Evolutionary conservation across 2,329 filamentous ascomycete genomes (phyloP).

Genomic region (Colletotrichum gloeosporioides): DNA sequence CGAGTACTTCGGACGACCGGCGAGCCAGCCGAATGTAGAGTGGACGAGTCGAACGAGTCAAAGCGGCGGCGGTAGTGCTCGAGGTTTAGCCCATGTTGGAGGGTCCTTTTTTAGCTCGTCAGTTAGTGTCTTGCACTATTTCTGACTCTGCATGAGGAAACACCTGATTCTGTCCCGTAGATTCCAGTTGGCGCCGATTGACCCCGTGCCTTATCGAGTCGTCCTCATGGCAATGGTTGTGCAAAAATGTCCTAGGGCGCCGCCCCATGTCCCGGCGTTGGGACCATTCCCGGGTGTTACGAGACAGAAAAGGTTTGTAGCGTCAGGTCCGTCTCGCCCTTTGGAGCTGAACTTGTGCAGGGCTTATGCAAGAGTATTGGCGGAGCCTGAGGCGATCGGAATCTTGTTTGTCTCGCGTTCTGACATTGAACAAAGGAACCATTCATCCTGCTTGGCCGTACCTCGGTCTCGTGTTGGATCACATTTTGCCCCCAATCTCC

Average conservation of each 20-base stretch:
- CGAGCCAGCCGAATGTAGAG: neutral
- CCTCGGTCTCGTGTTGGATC: neutral
- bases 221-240: neutral
- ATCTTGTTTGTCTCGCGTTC: slow-evolving; percentile 3
- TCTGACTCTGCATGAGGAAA: neutral
- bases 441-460: neutral
- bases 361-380: neutral
- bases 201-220: neutral
- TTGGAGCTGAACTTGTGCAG: neutral
- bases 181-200: neutral
- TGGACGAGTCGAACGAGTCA: neutral
- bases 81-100: neutral
- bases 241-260: neutral
- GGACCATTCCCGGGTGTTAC: neutral
- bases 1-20: neutral
- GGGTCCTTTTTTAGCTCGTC: neutral
- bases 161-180: neutral
- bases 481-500: neutral
- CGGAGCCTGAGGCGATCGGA: neutral
- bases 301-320: neutral
- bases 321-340: neutral
- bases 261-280: neutral
- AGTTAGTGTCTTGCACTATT: neutral
- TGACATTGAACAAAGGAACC: neutral
- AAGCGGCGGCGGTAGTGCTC: neutral